Evolutionary conservation across 1,284 basidiomycete genomes (phyloP).

Genomic region (Cutaneotrichosporon cyanovorans): DNA sequence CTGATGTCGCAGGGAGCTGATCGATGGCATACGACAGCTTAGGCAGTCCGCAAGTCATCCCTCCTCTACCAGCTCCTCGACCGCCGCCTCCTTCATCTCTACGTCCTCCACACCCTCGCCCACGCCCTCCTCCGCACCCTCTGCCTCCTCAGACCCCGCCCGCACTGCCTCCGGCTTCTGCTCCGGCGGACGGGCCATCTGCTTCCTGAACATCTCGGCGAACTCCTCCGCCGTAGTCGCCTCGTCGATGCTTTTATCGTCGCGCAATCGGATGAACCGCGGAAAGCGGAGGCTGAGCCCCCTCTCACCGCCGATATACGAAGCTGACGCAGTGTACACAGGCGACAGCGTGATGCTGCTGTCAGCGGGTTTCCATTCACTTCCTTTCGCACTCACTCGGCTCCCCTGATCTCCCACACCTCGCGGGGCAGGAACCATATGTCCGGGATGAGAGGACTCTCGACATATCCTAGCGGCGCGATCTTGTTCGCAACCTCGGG

Average conservation of each 20-base stretch:
- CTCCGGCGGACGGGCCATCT: conserved; percentile 38
- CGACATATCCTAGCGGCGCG: conserved; percentile 57
- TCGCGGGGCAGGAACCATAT: conserved; percentile 79
- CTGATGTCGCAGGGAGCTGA: no score
- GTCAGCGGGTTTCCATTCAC: neutral
- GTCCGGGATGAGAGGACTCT: conserved; percentile 66
- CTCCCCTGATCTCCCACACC: conserved; percentile 87
- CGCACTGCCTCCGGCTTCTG: no score
- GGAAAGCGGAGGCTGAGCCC: conserved; percentile 61
- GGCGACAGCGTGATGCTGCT: conserved; percentile 76
- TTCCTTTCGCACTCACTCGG: conserved; percentile 55
- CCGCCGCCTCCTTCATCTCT: no score
- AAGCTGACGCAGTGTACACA: conserved; percentile 71
- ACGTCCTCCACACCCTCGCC: no score
- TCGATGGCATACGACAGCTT: no score
- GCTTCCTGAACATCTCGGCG: conserved; percentile 60
- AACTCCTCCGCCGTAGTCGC: conserved; percentile 53
- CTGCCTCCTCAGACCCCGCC: no score
- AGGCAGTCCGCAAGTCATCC: no score
- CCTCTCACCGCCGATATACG: conserved; percentile 58
- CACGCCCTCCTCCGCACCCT: no score
- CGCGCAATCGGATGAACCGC: conserved; percentile 50
- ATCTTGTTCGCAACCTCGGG: conserved; percentile 58
- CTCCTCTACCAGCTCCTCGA: no score
- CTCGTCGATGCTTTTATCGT: conserved; percentile 52